Evolutionary conservation across 768 basidiomycete species (phyloP).

Genomic region (Hydnum rufescens): DNA sequence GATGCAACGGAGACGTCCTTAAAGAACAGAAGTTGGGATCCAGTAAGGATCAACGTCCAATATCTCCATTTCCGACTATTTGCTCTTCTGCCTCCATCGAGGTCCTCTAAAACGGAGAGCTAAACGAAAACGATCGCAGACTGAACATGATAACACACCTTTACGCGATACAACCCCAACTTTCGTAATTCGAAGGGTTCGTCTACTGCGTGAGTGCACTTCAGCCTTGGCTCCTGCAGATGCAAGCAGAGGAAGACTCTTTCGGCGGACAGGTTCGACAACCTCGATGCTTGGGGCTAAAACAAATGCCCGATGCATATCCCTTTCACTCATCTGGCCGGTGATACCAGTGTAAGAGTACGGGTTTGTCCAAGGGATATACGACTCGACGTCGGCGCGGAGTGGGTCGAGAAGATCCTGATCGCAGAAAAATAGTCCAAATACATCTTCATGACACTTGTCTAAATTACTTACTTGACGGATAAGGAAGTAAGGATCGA

Average conservation of each 20-base stretch:
- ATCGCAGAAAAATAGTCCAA: conserved; percentile 20
- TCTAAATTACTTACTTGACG: conserved; percentile 34
- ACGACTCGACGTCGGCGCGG: conserved; percentile 40
- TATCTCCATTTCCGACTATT: conserved; percentile 71
- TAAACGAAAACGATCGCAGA: no score
- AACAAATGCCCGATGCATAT: conserved; percentile 44
- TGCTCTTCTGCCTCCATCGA: conserved; percentile 50
- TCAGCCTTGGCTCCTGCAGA: no score
- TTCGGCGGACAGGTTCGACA: conserved; percentile 2
- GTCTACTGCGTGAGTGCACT: no score
- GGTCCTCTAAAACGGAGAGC: no score
- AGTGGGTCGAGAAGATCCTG: conserved; percentile 51
- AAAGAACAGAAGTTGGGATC: conserved; percentile 81
- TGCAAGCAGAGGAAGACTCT: background rate
- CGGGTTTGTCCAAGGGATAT: conserved; percentile 41
- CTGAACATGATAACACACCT: no score
- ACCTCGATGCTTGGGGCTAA: conserved; percentile 40
- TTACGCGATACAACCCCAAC: conserved; percentile 66
- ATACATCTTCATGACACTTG: conserved; percentile 3
- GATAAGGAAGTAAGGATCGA: conserved; percentile 88
- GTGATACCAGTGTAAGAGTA: conserved; percentile 41
- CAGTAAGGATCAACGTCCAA: conserved; percentile 71
- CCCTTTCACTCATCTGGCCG: conserved; percentile 46
- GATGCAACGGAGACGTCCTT: conserved; percentile 45
- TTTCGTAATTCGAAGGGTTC: conserved; percentile 49